Percentiles rank a stretch among this genome's conserved stretches.
Evolutionary conservation across 768 basidiomycete genomes (phyloP).

Genomic region (Calocybe indica): DNA sequence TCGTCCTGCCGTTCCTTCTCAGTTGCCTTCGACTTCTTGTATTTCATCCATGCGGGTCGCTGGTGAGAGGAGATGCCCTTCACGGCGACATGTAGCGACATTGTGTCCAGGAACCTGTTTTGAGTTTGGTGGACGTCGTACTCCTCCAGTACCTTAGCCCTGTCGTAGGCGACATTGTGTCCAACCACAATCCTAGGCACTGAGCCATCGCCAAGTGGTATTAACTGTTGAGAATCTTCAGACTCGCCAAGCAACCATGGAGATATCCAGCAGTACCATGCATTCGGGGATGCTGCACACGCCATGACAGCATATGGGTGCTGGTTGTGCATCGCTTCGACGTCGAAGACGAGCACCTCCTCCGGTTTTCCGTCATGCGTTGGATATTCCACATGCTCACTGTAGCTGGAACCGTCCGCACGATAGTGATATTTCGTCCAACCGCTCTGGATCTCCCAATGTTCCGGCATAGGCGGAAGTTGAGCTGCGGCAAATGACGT

Average conservation of each 20-base stretch:
- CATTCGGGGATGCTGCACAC: constrained; percentile 72
- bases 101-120: constrained; percentile 88
- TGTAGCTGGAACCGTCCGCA: constrained; percentile 72
- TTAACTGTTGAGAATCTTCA: constrained; percentile 54
- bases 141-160: constrained; percentile 77
- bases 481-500: constrained; percentile 43
- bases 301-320: constrained; percentile 85
- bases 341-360: constrained; percentile 82
- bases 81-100: constrained; percentile 91
- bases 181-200: constrained; percentile 72
- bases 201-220: constrained; percentile 59
- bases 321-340: constrained; percentile 86
- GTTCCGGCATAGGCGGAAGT: constrained; percentile 53
- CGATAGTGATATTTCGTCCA: constrained; percentile 84
- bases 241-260: constrained; percentile 80
- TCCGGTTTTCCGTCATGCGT: constrained; percentile 60
- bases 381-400: constrained; percentile 65
- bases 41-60: constrained; percentile 87
- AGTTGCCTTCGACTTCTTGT: constrained; percentile 63
- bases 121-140: constrained; percentile 62
- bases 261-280: constrained; percentile 96
- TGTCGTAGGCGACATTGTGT: constrained; percentile 94
- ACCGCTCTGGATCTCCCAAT: constrained; percentile 56
- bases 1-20: constrained; percentile 53
- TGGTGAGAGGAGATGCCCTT: constrained; percentile 94